Conservation (phyloP, 2,329 filamentous ascomycete genomes). For the Basipetospora sp. region DNA sequence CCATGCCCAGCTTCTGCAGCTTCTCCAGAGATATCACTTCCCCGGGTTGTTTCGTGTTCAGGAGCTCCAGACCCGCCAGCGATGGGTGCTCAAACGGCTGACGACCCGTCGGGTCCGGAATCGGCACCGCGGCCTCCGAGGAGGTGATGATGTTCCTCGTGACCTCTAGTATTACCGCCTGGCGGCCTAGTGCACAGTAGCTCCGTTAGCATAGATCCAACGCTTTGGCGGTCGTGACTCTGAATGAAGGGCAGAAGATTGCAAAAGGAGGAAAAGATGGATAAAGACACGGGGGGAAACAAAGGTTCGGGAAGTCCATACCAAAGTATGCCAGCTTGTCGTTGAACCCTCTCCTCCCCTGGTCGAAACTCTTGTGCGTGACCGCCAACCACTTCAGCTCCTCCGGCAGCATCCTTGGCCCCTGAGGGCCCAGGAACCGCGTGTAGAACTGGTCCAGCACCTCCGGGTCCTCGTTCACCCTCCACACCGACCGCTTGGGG, state of each 20-base stretch:
- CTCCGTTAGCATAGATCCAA: conserved; percentile 1
- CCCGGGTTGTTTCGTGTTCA: conserved; percentile 45
- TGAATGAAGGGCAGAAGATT: not conserved
- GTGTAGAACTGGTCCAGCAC: conserved; percentile 66
- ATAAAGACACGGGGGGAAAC: not conserved
- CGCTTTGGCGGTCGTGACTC: no score
- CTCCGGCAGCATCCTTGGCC: conserved; percentile 62
- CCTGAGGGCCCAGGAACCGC: conserved; percentile 57
- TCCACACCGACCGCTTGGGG: conserved; percentile 40
- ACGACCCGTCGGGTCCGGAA: conserved; percentile 38
- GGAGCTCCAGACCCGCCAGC: conserved; percentile 57
- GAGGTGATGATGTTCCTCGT: conserved; percentile 44
- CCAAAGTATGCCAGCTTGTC: conserved; percentile 55
- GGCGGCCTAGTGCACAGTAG: conserved; percentile 11
- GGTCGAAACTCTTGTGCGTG: conserved; percentile 96
- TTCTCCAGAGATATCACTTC: conserved; percentile 49
- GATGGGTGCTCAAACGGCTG: conserved; percentile 55
- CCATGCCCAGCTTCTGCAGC: conserved; percentile 51
- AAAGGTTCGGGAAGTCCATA: not conserved
- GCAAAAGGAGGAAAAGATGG: not conserved
- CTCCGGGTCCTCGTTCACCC: conserved; percentile 60
- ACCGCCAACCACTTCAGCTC: conserved; percentile 94
- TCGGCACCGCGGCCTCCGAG: conserved; percentile 11
- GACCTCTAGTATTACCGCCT: conserved; percentile 15
- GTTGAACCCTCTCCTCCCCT: conserved; percentile 86